A percentile compares a stretch with the other conserved stretches of the same genome.
phyloP scores from a whole-genome alignment of 1,284 basidiomycete genomes.

The Trametes versicolor region DNA sequence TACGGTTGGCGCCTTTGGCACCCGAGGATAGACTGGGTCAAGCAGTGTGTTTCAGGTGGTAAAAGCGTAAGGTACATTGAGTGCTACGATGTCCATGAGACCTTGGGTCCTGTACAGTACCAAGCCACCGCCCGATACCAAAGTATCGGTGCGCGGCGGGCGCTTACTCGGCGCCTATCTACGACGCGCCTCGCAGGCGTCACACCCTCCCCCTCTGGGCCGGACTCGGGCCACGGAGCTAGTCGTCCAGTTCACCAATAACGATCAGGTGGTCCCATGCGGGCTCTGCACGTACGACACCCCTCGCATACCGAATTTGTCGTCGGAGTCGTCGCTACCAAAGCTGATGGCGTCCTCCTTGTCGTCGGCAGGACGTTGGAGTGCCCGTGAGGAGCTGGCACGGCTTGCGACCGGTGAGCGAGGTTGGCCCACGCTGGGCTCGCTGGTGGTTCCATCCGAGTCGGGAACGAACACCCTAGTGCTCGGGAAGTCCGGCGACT shows the following conservation, averaged over 20 bases:
- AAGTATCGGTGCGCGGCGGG: not conserved
- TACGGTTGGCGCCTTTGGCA: not conserved
- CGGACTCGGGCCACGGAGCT: not conserved
- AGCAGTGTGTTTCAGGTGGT: not conserved
- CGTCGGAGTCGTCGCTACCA: not conserved
- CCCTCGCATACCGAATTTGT: not conserved
- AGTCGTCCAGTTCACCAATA: not conserved
- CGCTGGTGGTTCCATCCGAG: not conserved
- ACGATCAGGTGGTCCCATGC: no score
- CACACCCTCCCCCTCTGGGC: conserved; percentile 4
- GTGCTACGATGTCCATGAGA: no score
- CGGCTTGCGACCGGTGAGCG: no score
- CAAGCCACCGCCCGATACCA: no score
- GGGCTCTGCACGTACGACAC: no score
- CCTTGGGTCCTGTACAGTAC: no score
- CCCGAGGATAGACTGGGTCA: not conserved
- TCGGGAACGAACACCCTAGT: not conserved
- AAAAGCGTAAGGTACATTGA: not conserved
- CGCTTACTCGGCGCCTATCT: not conserved
- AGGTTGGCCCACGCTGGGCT: not conserved
- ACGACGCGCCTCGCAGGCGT: not conserved
- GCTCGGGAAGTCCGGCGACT: not conserved
- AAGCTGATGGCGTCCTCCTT: not conserved
- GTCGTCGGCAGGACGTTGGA: not conserved
- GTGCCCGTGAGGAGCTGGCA: no score